Evolutionary conservation across 306 rosid genomes (phyloP).

Genomic region (Medicago truncatula): MtrunA17r5.0-ANR NC_053046.1:11314001-11314500

Average conservation of each 20-base stretch:
- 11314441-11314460: conserved; percentile 27
- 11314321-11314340: conserved; percentile 92
- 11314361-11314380: conserved; percentile 96
- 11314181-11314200: conserved; percentile 30
- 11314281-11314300: conserved; percentile 68
- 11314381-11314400: conserved; percentile 97
- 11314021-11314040: conserved; percentile 92
- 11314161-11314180: conserved; percentile 15
- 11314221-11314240: conserved; percentile 38
- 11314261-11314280: conserved; percentile 38
- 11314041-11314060: conserved; percentile 24
- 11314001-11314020: conserved; percentile 94
- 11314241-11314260: conserved; percentile 30
- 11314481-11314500: conserved; percentile 32
- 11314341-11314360: conserved; percentile 98
- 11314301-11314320: conserved; percentile 88
- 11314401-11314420: conserved; percentile 61
- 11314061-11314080: conserved; percentile 30
- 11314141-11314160: conserved; percentile 8
- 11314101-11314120: conserved; percentile 22
- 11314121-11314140: conserved; percentile 33
- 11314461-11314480: conserved; percentile 12
- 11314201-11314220: conserved; percentile 32
- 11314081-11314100: conserved; percentile 29
- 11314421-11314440: conserved; percentile 25